These are phyloP conservation scores for Puccinellia tenuiflora DNA, from an alignment of 176 grass and related monocot genomes.

Conservation along the genomic window DNA sequence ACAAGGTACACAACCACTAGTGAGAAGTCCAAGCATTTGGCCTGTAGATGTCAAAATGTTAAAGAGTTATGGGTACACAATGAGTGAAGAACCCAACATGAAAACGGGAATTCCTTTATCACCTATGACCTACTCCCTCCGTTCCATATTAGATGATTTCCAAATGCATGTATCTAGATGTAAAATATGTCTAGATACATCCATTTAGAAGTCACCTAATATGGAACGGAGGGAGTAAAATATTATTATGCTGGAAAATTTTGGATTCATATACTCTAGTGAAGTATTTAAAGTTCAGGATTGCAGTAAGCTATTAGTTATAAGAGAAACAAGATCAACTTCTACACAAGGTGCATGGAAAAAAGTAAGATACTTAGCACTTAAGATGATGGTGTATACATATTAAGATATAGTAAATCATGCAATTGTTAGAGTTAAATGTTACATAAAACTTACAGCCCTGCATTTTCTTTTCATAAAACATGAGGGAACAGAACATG, in stretches of 20 bases:
- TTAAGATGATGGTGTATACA: neutral
- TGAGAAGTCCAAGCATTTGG: constrained; percentile 96
- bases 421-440: constrained; percentile 1
- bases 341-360: neutral
- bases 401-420: constrained; percentile 12
- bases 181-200: too few relatives aligned
- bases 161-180: too few relatives aligned
- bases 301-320: neutral
- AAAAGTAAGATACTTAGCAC: neutral
- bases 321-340: neutral
- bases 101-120: constrained; percentile 7
- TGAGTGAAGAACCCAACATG: constrained; percentile 3
- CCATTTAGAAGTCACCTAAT: too few relatives aligned
- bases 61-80: neutral
- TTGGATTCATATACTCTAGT: neutral
- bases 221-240: too few relatives aligned
- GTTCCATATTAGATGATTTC: too few relatives aligned
- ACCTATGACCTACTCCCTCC: neutral
- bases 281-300: neutral
- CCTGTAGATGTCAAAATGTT: constrained; percentile 54
- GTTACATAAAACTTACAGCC: too few relatives aligned
- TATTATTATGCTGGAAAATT: neutral
- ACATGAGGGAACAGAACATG: neutral
- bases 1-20: constrained; percentile 60
- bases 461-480: too few relatives aligned